phyloP scores from a whole-genome alignment of 2,329 filamentous ascomycete genomes.

The Stenocarpella maydis region DNA sequence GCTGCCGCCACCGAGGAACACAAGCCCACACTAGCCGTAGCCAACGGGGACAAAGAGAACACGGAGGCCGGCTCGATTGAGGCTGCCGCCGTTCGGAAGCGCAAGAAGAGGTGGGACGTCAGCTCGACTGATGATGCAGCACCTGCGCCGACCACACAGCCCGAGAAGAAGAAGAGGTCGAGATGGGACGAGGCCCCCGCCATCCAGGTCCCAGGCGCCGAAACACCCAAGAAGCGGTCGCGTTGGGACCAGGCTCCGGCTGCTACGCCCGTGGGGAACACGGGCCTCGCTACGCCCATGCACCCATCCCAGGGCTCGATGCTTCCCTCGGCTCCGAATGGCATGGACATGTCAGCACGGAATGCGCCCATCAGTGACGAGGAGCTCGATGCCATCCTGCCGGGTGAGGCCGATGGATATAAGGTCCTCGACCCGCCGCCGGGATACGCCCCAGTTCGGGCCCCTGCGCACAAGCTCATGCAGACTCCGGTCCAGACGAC shows the following conservation, averaged over 20 bases:
- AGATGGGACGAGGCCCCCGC: conserved; percentile 87
- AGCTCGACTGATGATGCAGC: conserved; percentile 63
- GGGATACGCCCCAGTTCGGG: conserved; percentile 86
- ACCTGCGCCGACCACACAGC: conserved; percentile 58
- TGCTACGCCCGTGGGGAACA: conserved; percentile 77
- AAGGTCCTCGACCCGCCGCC: conserved; percentile 90
- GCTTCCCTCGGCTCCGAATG: conserved; percentile 69
- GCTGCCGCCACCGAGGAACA: conserved; percentile 68
- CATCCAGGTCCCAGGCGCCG: conserved; percentile 59
- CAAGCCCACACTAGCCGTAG: conserved; percentile 77
- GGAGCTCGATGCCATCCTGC: conserved; percentile 90
- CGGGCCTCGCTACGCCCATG: conserved; percentile 80
- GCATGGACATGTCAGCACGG: conserved; percentile 80
- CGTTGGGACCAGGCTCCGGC: conserved; percentile 92
- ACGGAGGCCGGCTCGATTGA: conserved; percentile 74
- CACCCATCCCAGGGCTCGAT: conserved; percentile 70
- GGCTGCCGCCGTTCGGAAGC: conserved; percentile 72
- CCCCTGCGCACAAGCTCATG: conserved; percentile 77
- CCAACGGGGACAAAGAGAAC: conserved; percentile 75
- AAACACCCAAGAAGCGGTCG: conserved; percentile 76
- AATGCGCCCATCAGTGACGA: conserved; percentile 90
- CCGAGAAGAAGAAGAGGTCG: conserved; percentile 73
- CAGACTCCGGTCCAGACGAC: conserved; percentile 77
- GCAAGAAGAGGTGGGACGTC: conserved; percentile 96
- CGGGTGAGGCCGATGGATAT: conserved; percentile 88